These are phyloP conservation scores for Herpetospermum pedunculosum DNA, from an alignment of 306 rosid genomes.

Conservation along the genomic window DNA sequence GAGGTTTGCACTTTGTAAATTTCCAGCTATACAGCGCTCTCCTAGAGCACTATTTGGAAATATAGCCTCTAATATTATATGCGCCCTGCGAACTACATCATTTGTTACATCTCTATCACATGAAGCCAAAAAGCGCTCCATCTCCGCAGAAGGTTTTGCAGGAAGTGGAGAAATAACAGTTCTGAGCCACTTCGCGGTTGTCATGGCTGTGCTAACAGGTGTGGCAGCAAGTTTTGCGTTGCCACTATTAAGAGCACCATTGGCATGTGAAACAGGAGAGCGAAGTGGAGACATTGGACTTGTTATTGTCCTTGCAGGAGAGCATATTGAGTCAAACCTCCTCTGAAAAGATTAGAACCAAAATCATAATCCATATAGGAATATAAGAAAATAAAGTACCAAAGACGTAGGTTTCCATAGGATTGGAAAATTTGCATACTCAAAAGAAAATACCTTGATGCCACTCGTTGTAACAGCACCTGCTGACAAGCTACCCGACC, in stretches of 20 bases:
- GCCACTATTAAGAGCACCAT: conserved; percentile 34
- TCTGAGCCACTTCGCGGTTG: conserved; percentile 99
- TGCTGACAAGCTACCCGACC: conserved; percentile 68
- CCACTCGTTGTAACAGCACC: conserved; percentile 44
- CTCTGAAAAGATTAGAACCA: conserved; percentile 28
- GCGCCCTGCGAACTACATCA: conserved; percentile 81
- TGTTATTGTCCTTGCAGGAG: conserved; percentile 65
- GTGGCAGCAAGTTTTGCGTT: conserved; percentile 70
- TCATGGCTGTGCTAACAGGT: conserved; percentile 98
- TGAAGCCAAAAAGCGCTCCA: conserved; percentile 63
- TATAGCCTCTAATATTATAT: conserved; percentile 80
- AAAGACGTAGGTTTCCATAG: not conserved
- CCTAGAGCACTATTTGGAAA: conserved; percentile 84
- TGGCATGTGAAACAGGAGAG: conserved; percentile 64
- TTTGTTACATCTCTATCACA: conserved; percentile 78
- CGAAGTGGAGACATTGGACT: conserved; percentile 85
- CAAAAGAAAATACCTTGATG: conserved; percentile 55
- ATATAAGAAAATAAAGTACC: not conserved
- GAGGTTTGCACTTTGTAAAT: conserved; percentile 59
- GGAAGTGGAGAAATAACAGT: conserved; percentile 82
- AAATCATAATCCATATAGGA: not conserved
- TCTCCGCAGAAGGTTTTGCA: conserved; percentile 69
- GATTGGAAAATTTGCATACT: not conserved
- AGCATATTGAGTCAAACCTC: conserved; percentile 58
- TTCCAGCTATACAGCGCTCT: conserved; percentile 60